phyloP scores from a whole-genome alignment of 1,284 basidiomycete species.

The Apiotrichum laibachii region DNA sequence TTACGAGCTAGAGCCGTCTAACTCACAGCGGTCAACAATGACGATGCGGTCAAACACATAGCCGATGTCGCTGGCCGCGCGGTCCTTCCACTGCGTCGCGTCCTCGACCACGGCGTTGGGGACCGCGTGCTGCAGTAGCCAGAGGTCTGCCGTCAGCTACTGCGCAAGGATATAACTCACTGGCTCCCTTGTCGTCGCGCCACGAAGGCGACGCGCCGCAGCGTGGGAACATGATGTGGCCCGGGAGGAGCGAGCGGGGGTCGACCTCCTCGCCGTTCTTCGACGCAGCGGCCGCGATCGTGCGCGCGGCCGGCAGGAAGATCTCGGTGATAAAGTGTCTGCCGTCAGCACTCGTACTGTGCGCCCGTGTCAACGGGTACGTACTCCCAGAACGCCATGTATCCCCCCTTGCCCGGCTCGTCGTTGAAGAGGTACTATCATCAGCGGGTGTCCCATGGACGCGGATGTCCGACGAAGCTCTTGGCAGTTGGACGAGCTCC shows the following conservation, averaged over 20 bases:
- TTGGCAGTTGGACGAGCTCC: too few relatives aligned
- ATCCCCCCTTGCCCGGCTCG: constrained; percentile 32
- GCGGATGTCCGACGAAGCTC: too few relatives aligned
- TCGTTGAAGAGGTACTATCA: constrained; percentile 45
- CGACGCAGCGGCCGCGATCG: constrained; percentile 19
- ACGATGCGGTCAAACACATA: constrained; percentile 44
- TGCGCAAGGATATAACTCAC: constrained; percentile 18
- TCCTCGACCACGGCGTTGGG: constrained; percentile 42
- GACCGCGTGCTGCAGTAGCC: constrained; percentile 36
- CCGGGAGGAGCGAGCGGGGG: constrained; percentile 18
- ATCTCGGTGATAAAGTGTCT: constrained; percentile 41
- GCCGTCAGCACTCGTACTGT: background rate
- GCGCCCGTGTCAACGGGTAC: background rate
- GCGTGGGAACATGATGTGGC: constrained; percentile 38
- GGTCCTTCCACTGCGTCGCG: constrained; percentile 32
- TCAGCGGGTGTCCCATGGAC: background rate
- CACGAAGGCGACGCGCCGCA: constrained; percentile 31
- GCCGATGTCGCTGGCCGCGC: constrained; percentile 28
- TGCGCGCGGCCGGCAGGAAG: constrained; percentile 34
- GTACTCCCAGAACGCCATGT: constrained; percentile 28
- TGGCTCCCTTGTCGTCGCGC: constrained; percentile 37
- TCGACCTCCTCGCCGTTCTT: background rate
- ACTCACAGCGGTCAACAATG: constrained; percentile 47
- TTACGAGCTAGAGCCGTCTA: background rate
- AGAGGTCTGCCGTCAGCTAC: constrained; percentile 33